Percentiles rank a stretch among this genome's conserved stretches.
These are phyloP conservation scores for Sporothrix sp. DNA, from an alignment of 2,329 filamentous ascomycete species.

Conservation along the genomic window DNA sequence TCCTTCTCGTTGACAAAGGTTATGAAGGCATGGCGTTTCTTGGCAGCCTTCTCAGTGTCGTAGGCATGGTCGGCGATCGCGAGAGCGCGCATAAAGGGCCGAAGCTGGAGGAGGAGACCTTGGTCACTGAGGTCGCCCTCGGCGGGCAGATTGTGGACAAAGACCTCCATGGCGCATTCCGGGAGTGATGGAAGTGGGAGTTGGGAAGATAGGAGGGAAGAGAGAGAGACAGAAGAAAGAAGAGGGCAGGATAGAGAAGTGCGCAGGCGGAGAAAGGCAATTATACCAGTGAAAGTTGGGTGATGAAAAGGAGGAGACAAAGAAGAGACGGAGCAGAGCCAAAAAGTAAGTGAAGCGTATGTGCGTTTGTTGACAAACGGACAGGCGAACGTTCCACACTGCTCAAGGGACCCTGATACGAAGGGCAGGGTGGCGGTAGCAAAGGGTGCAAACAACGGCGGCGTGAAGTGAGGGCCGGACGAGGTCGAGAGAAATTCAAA, in stretches of 20 bases:
- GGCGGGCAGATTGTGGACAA: conserved; percentile 33
- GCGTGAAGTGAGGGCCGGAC: no score
- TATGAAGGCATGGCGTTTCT: conserved; percentile 29
- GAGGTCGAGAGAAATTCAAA: no score
- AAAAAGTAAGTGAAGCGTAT: no score
- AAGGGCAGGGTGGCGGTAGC: no score
- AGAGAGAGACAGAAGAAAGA: background rate
- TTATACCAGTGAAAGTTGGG: no score
- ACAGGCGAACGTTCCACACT: no score
- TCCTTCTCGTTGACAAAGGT: conserved; percentile 34
- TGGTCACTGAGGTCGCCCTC: conserved; percentile 28
- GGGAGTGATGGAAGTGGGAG: background rate
- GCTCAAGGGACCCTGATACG: no score
- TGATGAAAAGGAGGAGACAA: background rate
- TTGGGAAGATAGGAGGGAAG: background rate
- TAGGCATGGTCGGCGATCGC: conserved; percentile 30
- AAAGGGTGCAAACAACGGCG: no score
- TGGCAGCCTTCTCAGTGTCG: conserved; percentile 32
- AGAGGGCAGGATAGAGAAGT: background rate
- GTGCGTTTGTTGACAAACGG: no score
- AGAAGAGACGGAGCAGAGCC: background rate
- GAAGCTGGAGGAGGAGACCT: conserved; percentile 30
- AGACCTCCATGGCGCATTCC: conserved; percentile 34
- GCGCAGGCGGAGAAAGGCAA: background rate
- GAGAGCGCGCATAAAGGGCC: conserved; percentile 31